Base-by-base conservation (phyloP, 2,329 filamentous ascomycete genomes). In the Fusarium keratoplasticum region DNA sequence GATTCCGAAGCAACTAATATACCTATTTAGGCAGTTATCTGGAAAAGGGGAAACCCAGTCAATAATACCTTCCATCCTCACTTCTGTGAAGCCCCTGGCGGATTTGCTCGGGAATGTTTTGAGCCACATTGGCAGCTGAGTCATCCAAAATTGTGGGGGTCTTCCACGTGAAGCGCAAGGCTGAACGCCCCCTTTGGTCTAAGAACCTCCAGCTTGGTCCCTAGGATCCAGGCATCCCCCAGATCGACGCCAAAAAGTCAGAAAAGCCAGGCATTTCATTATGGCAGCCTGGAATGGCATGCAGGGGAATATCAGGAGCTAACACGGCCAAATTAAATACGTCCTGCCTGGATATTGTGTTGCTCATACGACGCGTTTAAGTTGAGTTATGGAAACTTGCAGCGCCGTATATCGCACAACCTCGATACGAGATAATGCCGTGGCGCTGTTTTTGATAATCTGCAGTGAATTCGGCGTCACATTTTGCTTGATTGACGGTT, bases 141-240 rank as follows among this genome's bases (percentile, higher is more conserved):
- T 79, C 76, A 79, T 67, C 73, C 62, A 67, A 42, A 61, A 69
- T 66, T 74, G 72, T 80, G 77, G 78, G 71, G 67, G 68, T 64
- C 31, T 67, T 76, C 74, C 79, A 81, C 76, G 77, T 80, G 76
- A 79, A 71, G 76, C 61, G 75, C 77, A 79, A 80, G 74, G 75
- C 80, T 78, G 74, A 78, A 66, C 61, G 58, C 55, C 69, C 63
- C 60, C 61, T 71, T 74, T 72, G 70, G 64, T 57, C 67, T 74
- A 75, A 69, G 70, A 73, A 75, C 71, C 64, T 67, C 67, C 54
- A 64, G 42, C 54, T 66, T 57, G 50, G 50, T 54, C 50, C 50
- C 50, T 25, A 20, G 50, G 27, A 54, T 54, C 50, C 18, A 54
- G 27, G 27, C 50, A 31, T 54, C 54, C 55, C 16, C n/a, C 36